These are phyloP conservation scores for Colletotrichum musae DNA, from an alignment of 2,329 filamentous ascomycete genomes.

Conservation along the genomic window DNA sequence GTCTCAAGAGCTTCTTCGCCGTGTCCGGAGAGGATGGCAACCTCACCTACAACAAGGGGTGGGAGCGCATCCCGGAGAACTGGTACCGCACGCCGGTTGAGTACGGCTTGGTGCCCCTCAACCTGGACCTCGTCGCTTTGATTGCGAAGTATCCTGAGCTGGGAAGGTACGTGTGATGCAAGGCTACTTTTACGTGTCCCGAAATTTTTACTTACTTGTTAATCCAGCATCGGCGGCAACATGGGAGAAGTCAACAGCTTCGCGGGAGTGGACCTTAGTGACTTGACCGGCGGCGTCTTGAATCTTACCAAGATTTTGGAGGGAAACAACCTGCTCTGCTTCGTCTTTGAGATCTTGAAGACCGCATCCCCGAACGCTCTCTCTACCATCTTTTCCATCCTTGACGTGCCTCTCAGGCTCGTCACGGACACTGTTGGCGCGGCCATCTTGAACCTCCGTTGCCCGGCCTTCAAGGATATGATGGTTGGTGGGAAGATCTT, in stretches of 20 bases:
- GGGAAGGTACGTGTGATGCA: conserved; percentile 36
- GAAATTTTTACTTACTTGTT: not conserved
- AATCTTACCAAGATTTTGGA: conserved; percentile 58
- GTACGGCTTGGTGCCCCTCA: conserved; percentile 60
- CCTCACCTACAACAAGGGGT: conserved; percentile 61
- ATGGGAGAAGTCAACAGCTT: conserved; percentile 66
- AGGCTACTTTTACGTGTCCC: no score
- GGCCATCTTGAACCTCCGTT: conserved; percentile 47
- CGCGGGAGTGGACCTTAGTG: conserved; percentile 58
- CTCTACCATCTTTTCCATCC: conserved; percentile 52
- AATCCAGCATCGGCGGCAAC: conserved; percentile 64
- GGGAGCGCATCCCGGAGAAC: conserved; percentile 66
- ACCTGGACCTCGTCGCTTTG: conserved; percentile 56
- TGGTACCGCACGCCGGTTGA: conserved; percentile 62
- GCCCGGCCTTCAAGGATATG: conserved; percentile 49
- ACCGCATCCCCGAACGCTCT: conserved; percentile 59
- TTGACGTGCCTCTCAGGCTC: conserved; percentile 50
- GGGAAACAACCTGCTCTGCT: conserved; percentile 63
- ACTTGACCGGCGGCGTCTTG: conserved; percentile 61
- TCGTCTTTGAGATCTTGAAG: conserved; percentile 54
- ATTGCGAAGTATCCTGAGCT: conserved; percentile 58
- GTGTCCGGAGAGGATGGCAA: conserved; percentile 57
- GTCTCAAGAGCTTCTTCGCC: conserved; percentile 62
- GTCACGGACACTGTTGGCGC: conserved; percentile 50
- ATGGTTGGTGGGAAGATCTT: conserved; percentile 44